Evolutionary conservation across 108 stramenopile genomes (phyloP), one percentile per base, ranked within the genome.

Genomic region (Bacterosira constricta): DNA sequence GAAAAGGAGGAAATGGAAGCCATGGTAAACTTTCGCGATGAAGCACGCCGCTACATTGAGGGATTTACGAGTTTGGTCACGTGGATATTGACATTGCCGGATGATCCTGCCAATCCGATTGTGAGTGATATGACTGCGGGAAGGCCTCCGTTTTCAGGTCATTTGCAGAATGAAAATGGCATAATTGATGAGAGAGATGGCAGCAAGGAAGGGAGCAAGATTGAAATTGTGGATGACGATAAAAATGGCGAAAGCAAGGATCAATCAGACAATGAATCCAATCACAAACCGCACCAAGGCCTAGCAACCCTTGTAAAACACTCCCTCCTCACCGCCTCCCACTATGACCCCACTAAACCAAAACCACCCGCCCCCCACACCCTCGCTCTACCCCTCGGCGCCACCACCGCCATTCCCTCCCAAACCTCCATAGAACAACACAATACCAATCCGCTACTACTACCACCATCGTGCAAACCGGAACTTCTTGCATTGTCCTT

Each of bases 401-500:
- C 66, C 18, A 66, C 65, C 1, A 34, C 41, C 39, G 54, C 57
- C 56, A 67, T 72, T 11, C 65, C 79, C 13, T 66, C 65, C 7
- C 25, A 45, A 1, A 31, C 68, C 13, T 63, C 76, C 27, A n/a
- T n/a, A n/a, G n/a, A 49, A 61, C 37, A 32, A 8, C 35, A 37
- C 23, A 39, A 67, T 26, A 26, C 34, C 53, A 23, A 76, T 51
- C 41, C 26, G 26, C 58, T 77, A n/a, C 35, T 73, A 9, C 34
- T 71, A 15, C 89, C 91, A 6, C 88, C 90, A 18, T 91, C 89
- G 13, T 69, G 71, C 42, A 95, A 93, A 60, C 87, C 90, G 34
- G 94, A 95, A 72, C 80, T 95, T 10, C 73, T 95, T 34, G 55
- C 90, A n/a, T 88, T 95, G 20, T 80, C 89, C 41, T 95, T 95